Conservation (phyloP, 495 filamentous ascomycete species). For the Aspergillus olivimuriae region DNA sequence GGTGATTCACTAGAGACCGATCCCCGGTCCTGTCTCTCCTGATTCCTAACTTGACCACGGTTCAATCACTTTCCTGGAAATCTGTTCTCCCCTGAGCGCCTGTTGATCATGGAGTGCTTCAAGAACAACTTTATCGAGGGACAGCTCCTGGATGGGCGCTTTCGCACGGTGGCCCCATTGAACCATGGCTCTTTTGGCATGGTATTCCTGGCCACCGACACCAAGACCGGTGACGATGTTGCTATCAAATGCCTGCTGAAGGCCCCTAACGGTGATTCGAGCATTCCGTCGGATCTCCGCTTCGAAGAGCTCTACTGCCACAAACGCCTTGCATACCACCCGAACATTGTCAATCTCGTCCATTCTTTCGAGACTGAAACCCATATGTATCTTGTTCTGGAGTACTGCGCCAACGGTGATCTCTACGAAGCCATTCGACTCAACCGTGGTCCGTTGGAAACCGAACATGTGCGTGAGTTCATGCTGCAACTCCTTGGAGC, state of each 20-base stretch:
- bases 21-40: too few relatives aligned
- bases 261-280: constrained; percentile 48
- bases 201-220: constrained; percentile 89
- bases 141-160: constrained; percentile 75
- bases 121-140: constrained; percentile 67
- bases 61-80: constrained; percentile 8
- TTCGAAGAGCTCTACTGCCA: constrained; percentile 88
- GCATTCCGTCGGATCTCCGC: constrained; percentile 60
- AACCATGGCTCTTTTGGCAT: constrained; percentile 98
- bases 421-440: constrained; percentile 93
- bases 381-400: constrained; percentile 87
- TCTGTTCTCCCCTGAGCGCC: constrained; percentile 14
- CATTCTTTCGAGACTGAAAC: constrained; percentile 86
- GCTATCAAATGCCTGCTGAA: constrained; percentile 95
- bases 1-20: too few relatives aligned
- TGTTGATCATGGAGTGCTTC: constrained; percentile 73
- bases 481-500: constrained; percentile 92
- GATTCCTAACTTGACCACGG: too few relatives aligned
- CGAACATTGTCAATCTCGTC: constrained; percentile 89
- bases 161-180: constrained; percentile 83
- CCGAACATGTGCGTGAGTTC: constrained; percentile 91
- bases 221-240: constrained; percentile 64
- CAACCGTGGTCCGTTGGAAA: constrained; percentile 82
- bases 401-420: constrained; percentile 95
- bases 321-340: constrained; percentile 66